Conservation (phyloP, 1,284 basidiomycete species). For the Naganishia sp. region DNA sequence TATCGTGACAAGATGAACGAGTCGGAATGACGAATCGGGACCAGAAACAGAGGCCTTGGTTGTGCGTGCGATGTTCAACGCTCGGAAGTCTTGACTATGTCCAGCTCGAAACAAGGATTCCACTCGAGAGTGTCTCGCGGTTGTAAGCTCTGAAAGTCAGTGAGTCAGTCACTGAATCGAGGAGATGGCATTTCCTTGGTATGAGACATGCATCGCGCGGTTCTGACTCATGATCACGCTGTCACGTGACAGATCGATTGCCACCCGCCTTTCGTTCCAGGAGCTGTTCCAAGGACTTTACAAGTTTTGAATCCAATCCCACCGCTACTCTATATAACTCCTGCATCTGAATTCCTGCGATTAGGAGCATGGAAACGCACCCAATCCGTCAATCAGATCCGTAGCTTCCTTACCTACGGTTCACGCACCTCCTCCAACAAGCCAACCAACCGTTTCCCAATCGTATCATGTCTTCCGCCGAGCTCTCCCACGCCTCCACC, state of each 20-base stretch:
- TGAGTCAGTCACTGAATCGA: too few species aligned
- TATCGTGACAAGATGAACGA: neutral
- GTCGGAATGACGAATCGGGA: constrained; percentile 20
- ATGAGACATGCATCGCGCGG: too few species aligned
- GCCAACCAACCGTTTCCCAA: too few species aligned
- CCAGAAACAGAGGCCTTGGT: too few species aligned
- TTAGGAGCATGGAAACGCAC: neutral
- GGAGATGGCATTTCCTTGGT: too few species aligned
- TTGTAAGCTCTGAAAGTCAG: neutral
- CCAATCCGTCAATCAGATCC: too few species aligned
- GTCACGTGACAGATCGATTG: constrained; percentile 13
- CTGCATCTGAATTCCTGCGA: neutral
- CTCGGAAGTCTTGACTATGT: too few species aligned
- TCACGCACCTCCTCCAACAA: too few species aligned
- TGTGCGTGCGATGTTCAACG: neutral
- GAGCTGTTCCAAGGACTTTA: too few species aligned
- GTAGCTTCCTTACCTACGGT: too few species aligned
- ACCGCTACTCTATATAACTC: neutral
- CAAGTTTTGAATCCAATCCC: too few species aligned
- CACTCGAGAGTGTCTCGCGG: neutral
- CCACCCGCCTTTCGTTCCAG: neutral
- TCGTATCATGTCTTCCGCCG: constrained; percentile 16
- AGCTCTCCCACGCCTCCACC: constrained; percentile 17
- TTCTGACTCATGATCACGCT: neutral
- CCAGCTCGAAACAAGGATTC: too few species aligned